Percentiles rank a stretch among this genome's conserved stretches.
These are phyloP conservation scores for Phaeophleospora eucalypticola DNA, from an alignment of 2,329 filamentous ascomycete genomes.

Conservation along the genomic window DNA sequence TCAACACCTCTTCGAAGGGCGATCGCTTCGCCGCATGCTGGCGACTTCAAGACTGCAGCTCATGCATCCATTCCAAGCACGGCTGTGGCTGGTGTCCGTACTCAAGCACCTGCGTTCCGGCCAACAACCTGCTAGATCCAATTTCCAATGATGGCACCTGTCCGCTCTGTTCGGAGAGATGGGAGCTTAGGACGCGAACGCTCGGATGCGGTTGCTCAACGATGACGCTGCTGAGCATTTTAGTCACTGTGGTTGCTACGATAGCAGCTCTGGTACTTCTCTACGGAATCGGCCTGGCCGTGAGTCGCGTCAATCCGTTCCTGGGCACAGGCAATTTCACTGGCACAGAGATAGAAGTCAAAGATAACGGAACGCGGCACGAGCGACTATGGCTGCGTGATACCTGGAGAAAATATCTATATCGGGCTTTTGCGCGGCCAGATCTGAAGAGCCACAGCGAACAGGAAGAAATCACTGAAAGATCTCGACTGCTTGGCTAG, in stretches of 20 bases:
- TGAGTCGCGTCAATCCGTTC: conserved; percentile 22
- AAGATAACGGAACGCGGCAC: conserved; percentile 24
- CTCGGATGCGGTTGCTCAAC: conserved; percentile 46
- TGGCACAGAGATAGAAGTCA: conserved; percentile 30
- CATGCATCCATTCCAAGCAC: conserved; percentile 27
- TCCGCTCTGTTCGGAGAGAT: conserved; percentile 40
- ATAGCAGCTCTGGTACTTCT: conserved; percentile 37
- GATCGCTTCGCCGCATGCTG: conserved; percentile 27
- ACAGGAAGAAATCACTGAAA: conserved; percentile 33
- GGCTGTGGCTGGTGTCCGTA: conserved; percentile 44
- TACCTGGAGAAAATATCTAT: conserved; percentile 12
- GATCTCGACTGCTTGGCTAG: conserved; percentile 29
- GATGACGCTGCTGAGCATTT: conserved; percentile 41
- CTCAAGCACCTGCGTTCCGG: conserved; percentile 41
- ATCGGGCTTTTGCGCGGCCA: conserved; percentile 8
- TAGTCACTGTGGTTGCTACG: conserved; percentile 42
- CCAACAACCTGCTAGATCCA: conserved; percentile 39
- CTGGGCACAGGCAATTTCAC: conserved; percentile 28
- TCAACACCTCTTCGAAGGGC: neutral
- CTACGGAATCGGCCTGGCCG: conserved; percentile 24
- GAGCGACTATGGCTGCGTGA: conserved; percentile 23
- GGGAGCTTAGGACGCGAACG: conserved; percentile 42
- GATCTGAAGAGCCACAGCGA: conserved; percentile 32
- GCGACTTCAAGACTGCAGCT: conserved; percentile 30
- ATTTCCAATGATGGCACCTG: conserved; percentile 33